Conservation (phyloP, 1,284 basidiomycete genomes). For the Ustilago sp. region DNA sequence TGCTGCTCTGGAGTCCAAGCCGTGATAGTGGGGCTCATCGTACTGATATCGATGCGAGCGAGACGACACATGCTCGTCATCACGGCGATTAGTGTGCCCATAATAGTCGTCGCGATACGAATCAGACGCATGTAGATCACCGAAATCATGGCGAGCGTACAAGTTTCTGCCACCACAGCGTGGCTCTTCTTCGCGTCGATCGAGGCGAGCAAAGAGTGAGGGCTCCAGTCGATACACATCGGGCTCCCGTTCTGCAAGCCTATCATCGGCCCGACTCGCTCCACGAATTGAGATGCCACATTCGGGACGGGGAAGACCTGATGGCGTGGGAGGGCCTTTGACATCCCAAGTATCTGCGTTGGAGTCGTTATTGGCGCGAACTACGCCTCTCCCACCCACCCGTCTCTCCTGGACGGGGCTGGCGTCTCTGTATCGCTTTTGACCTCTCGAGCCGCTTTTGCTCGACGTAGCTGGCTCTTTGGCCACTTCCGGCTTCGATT, state of each 20-base stretch:
- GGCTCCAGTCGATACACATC: background rate
- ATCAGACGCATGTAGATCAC: background rate
- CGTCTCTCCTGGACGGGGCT: background rate
- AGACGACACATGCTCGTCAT: background rate
- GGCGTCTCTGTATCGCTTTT: background rate
- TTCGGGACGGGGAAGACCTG: background rate
- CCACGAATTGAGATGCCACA: conserved; percentile 10
- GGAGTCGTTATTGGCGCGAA: background rate
- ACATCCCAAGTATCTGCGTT: background rate
- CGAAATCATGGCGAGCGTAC: background rate
- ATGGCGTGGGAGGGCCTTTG: background rate
- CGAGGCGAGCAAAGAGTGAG: background rate
- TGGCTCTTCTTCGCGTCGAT: background rate
- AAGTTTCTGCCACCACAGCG: background rate
- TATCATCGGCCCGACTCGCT: background rate
- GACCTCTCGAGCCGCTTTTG: background rate
- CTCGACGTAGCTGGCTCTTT: background rate
- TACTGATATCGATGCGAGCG: background rate
- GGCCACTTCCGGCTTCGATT: background rate
- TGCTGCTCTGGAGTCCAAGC: background rate
- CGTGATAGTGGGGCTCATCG: background rate
- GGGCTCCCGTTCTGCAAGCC: background rate
- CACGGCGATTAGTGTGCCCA: background rate
- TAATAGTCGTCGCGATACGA: background rate
- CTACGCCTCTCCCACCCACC: conserved; percentile 10